Conservation (phyloP, 1,284 basidiomycete genomes). For the Anthracocystis panici-leucophaei region DNA sequence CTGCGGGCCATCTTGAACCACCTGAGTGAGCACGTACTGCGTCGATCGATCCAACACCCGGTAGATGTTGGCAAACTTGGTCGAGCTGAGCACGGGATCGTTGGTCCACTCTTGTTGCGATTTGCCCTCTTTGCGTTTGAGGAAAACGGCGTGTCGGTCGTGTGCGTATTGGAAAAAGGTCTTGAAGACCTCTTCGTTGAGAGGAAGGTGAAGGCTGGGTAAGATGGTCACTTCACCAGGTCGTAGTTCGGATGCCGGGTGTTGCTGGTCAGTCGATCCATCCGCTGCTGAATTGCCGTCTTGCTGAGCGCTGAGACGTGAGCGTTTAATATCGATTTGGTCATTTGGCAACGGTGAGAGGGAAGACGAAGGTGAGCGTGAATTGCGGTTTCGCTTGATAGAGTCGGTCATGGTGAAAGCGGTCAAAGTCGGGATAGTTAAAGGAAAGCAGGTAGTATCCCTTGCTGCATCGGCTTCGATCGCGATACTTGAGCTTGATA, state of each 20-base stretch:
- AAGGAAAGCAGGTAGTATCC: not conserved
- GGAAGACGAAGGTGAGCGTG: constrained; percentile 4
- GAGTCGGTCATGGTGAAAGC: not conserved
- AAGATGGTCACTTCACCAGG: constrained; percentile 36
- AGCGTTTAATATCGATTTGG: constrained; percentile 6
- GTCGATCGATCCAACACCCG: constrained; percentile 76
- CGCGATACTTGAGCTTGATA: too few relatives aligned
- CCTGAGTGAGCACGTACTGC: constrained; percentile 75
- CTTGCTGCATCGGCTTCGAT: not conserved
- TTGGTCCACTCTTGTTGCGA: constrained; percentile 50
- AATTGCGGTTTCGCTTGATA: constrained; percentile 16
- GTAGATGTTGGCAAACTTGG: constrained; percentile 77
- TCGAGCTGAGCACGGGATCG: constrained; percentile 73
- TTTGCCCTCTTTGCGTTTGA: constrained; percentile 13
- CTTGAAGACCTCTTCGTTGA: constrained; percentile 37
- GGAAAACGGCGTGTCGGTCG: constrained; percentile 40
- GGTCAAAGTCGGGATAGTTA: not conserved
- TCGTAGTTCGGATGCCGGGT: not conserved
- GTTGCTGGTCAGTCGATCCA: not conserved
- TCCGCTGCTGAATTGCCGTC: not conserved
- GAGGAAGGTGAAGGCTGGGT: constrained; percentile 33
- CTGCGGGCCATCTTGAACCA: constrained; percentile 77
- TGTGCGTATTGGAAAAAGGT: constrained; percentile 41
- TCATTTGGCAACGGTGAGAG: not conserved
- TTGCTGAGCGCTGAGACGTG: constrained; percentile 4